Evolutionary conservation across 2,329 filamentous ascomycete species (phyloP).

Genomic region (Dothideomycetidae sp.): DNA sequence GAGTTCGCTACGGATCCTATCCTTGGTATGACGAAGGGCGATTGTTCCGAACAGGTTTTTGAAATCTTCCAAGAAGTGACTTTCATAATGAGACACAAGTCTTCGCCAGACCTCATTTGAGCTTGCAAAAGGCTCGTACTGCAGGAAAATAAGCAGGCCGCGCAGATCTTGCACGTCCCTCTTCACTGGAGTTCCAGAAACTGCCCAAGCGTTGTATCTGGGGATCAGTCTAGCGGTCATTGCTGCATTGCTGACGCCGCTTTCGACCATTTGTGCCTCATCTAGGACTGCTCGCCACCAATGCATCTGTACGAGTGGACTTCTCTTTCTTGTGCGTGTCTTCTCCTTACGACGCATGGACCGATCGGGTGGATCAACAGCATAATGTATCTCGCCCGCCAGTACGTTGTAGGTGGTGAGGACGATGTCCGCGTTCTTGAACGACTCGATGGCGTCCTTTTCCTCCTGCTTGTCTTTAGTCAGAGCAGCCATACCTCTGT

Average conservation of each 20-base stretch:
- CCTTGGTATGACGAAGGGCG: conserved; percentile 74
- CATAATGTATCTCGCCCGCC: conserved; percentile 66
- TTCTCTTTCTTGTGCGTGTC: conserved; percentile 51
- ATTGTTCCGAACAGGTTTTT: conserved; percentile 54
- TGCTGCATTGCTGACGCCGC: conserved; percentile 70
- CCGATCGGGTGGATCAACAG: conserved; percentile 55
- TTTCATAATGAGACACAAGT: conserved; percentile 34
- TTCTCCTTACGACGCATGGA: conserved; percentile 45
- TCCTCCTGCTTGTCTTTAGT: conserved; percentile 22
- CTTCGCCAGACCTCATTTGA: conserved; percentile 52
- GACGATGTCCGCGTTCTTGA: conserved; percentile 41
- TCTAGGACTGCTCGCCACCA: conserved; percentile 75
- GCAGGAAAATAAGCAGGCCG: conserved; percentile 68
- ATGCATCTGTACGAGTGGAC: conserved; percentile 63
- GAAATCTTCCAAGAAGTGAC: conserved; percentile 49
- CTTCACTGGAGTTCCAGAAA: conserved; percentile 80
- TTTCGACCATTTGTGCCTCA: conserved; percentile 87
- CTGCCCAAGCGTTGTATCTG: conserved; percentile 75
- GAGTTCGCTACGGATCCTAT: conserved; percentile 63
- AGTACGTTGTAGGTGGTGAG: conserved; percentile 55
- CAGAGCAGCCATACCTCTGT: conserved; percentile 34
- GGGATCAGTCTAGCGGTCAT: conserved; percentile 67
- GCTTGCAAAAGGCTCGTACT: conserved; percentile 60
- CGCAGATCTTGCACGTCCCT: conserved; percentile 65
- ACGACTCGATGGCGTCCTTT: conserved; percentile 29